phyloP scores from a whole-genome alignment of 768 basidiomycete genomes.

The Pulveroboletus sp. region DNA sequence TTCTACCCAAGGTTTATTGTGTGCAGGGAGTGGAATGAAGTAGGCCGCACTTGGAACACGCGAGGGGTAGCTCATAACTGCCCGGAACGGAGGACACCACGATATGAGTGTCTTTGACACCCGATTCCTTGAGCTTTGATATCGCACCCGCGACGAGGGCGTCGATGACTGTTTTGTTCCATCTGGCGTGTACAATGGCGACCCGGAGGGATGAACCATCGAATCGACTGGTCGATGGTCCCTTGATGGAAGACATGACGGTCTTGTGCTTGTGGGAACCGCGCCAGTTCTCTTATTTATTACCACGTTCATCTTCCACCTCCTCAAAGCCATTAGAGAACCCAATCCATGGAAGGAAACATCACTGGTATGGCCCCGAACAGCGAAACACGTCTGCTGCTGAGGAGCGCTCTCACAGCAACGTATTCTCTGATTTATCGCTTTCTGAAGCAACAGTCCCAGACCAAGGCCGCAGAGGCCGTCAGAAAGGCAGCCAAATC shows the following conservation, averaged over 20 bases:
- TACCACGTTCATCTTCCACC: not conserved
- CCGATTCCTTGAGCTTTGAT: slow-evolving; percentile 74
- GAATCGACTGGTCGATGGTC: slow-evolving; percentile 57
- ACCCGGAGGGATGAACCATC: slow-evolving; percentile 83
- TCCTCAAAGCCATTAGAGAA: not conserved
- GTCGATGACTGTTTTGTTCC: slow-evolving; percentile 89
- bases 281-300: not conserved
- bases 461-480: slow-evolving; percentile 68
- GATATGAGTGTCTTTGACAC: slow-evolving; percentile 90
- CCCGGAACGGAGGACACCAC: slow-evolving; percentile 91
- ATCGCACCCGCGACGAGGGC: slow-evolving; percentile 80
- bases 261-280: slow-evolving; percentile 18
- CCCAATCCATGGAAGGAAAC: slow-evolving; percentile 43
- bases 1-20: slow-evolving; percentile 42
- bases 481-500: slow-evolving; percentile 72
- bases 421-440: slow-evolving; percentile 76
- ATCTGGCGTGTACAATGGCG: slow-evolving; percentile 93
- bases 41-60: slow-evolving; percentile 73
- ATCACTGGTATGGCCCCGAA: slow-evolving; percentile 45
- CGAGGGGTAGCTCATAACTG: slow-evolving; percentile 89
- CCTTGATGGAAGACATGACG: slow-evolving; percentile 65
- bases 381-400: slow-evolving; percentile 2
- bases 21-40: not conserved
- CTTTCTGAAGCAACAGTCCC: slow-evolving; percentile 65
- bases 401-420: slow-evolving; percentile 38